A percentile compares a stretch with the other conserved stretches of the same genome.
Evolutionary conservation across 2,329 filamentous ascomycete genomes (phyloP).

Genomic region (Aspergillus tanneri): DNA sequence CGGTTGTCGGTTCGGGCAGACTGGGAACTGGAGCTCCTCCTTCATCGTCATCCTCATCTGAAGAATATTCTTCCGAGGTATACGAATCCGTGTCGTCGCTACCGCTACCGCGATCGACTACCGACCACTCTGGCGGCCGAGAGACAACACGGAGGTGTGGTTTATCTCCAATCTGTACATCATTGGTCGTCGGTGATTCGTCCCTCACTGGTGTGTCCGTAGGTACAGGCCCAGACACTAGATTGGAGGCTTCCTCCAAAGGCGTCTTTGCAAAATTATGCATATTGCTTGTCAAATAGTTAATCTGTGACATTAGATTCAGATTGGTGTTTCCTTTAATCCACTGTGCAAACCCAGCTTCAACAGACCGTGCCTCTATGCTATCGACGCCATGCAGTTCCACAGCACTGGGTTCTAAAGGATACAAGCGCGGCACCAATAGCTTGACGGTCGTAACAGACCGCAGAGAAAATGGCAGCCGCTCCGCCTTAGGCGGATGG

Average conservation of each 20-base stretch:
- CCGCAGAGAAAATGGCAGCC: conserved; percentile 62
- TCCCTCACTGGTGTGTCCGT: conserved; percentile 16
- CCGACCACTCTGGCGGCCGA: conserved; percentile 73
- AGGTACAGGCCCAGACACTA: conserved; percentile 7
- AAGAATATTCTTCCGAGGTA: conserved; percentile 45
- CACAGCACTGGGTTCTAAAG: conserved; percentile 65
- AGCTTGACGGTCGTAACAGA: conserved; percentile 64
- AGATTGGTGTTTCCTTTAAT: conserved; percentile 57
- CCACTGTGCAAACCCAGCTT: conserved; percentile 64
- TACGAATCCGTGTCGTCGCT: conserved; percentile 44
- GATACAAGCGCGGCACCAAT: conserved; percentile 69
- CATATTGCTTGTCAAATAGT: conserved; percentile 71
- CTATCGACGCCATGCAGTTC: conserved; percentile 64
- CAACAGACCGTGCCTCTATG: conserved; percentile 60
- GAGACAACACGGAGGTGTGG: conserved; percentile 70
- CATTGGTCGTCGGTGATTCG: conserved; percentile 18
- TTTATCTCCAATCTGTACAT: conserved; percentile 46
- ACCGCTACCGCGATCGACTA: conserved; percentile 34
- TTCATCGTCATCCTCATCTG: conserved; percentile 45
- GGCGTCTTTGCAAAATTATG: conserved; percentile 63
- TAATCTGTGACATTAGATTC: conserved; percentile 70
- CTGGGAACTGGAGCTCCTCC: conserved; percentile 39
- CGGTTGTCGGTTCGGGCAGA: conserved; percentile 46
- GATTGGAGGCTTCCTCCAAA: conserved; percentile 26
- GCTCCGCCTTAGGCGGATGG: conserved; percentile 60